Conservation (phyloP, 768 basidiomycete genomes). For the Auriscalpium vulgare region DNA sequence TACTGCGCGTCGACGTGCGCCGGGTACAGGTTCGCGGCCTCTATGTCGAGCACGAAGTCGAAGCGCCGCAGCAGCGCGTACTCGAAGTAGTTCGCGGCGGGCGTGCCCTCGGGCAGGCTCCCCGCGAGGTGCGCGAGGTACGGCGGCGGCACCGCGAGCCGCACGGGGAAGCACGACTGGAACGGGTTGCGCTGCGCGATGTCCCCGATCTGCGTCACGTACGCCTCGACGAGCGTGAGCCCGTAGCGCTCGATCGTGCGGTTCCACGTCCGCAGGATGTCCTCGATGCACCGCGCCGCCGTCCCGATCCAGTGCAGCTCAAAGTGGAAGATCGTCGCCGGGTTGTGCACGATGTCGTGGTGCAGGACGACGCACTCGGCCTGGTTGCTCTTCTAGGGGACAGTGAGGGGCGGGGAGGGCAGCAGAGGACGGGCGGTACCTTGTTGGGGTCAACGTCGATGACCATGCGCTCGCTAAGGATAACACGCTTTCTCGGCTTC, state of each 20-base stretch:
- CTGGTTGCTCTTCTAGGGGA: conserved; percentile 68
- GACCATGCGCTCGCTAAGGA: conserved; percentile 84
- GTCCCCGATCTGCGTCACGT: conserved; percentile 86
- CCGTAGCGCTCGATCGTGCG: conserved; percentile 83
- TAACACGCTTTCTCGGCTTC: conserved; percentile 50
- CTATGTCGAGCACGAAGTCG: conserved; percentile 79
- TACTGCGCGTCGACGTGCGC: conserved; percentile 80
- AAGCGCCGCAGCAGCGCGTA: conserved; percentile 69
- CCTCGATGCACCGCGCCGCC: conserved; percentile 86
- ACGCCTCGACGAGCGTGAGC: conserved; percentile 86
- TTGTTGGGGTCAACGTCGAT: conserved; percentile 80
- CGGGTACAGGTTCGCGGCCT: conserved; percentile 70
- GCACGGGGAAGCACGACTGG: conserved; percentile 82
- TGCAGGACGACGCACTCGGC: conserved; percentile 86
- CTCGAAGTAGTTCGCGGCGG: conserved; percentile 69
- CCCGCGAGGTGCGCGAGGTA: conserved; percentile 56
- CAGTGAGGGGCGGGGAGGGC: not conserved
- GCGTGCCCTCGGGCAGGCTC: conserved; percentile 59
- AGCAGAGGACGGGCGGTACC: conserved; percentile 28
- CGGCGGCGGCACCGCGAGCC: conserved; percentile 71
- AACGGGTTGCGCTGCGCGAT: conserved; percentile 82
- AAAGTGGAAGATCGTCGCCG: conserved; percentile 91
- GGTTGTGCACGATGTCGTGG: conserved; percentile 93
- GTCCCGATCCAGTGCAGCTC: conserved; percentile 97
- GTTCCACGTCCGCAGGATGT: conserved; percentile 74